A percentile compares a stretch with the other conserved stretches of the same genome.
These are phyloP conservation scores for Boletales sp. DNA, from an alignment of 768 basidiomycete genomes.

Conservation along the genomic window DNA sequence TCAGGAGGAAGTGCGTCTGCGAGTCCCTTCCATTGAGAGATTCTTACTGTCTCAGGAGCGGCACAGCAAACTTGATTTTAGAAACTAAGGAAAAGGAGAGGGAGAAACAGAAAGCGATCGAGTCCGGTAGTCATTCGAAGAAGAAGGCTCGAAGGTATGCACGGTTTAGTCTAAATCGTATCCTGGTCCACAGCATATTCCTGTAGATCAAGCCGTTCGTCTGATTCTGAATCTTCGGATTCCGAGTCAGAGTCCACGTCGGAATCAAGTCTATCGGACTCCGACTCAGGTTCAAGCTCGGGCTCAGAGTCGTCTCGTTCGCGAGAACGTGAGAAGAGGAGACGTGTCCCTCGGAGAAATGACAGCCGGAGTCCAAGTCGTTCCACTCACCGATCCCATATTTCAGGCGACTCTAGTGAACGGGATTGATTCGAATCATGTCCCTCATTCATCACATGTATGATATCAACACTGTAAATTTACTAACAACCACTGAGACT, in stretches of 20 bases:
- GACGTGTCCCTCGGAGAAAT: conserved; percentile 33
- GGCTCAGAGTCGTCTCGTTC: conserved; percentile 45
- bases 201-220: conserved; percentile 32
- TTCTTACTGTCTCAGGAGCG: conserved; percentile 43
- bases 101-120: conserved; percentile 35
- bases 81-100: conserved; percentile 80
- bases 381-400: conserved; percentile 19
- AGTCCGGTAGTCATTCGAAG: conserved; percentile 27
- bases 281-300: conserved; percentile 39
- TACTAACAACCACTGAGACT: conserved; percentile 29
- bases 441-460: conserved; percentile 13
- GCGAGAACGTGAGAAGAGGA: conserved; percentile 39
- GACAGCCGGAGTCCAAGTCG: conserved; percentile 20
- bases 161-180: conserved; percentile 19
- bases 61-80: conserved; percentile 82
- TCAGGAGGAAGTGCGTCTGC: conserved; percentile 66
- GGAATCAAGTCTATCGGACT: conserved; percentile 44
- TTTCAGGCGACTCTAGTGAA: conserved; percentile 13
- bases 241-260: conserved; percentile 34
- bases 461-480: conserved; percentile 5
- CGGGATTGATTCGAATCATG: conserved; percentile 12
- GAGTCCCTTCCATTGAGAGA: not conserved
- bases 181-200: not conserved
- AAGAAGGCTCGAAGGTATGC: conserved; percentile 40
- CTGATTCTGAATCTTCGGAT: conserved; percentile 16